phyloP scores from a whole-genome alignment of 2,329 filamentous ascomycete genomes.

The Paradendryphiella salina region DNA sequence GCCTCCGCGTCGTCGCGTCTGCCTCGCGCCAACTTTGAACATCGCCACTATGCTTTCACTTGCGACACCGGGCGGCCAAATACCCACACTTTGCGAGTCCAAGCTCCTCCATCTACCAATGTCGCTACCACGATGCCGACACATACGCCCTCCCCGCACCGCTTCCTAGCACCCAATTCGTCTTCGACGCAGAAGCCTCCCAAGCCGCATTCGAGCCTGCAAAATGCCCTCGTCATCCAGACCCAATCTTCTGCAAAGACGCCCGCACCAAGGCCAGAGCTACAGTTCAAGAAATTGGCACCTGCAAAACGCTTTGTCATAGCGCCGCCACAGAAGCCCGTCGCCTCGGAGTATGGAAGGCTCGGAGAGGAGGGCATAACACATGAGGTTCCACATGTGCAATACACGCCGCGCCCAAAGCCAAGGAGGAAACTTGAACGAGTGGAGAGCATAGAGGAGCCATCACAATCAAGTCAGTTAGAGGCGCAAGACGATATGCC shows the following conservation, averaged over 20 bases:
- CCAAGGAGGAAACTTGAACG: constrained; percentile 26
- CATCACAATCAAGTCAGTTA: constrained; percentile 28
- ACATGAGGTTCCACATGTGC: neutral
- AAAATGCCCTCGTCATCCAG: constrained; percentile 23
- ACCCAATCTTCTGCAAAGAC: constrained; percentile 6
- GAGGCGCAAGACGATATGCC: constrained; percentile 8
- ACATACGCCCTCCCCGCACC: constrained; percentile 41
- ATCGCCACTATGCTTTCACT: constrained; percentile 4
- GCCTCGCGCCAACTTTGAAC: neutral
- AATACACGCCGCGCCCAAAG: constrained; percentile 21
- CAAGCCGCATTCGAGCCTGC: constrained; percentile 32
- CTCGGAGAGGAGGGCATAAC: constrained; percentile 7
- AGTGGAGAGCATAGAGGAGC: constrained; percentile 43
- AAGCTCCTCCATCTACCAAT: neutral
- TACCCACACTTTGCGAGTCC: neutral
- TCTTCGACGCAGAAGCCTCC: constrained; percentile 22
- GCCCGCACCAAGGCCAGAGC: neutral
- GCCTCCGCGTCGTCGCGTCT: constrained; percentile 16
- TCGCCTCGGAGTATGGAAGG: neutral
- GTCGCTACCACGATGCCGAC: constrained; percentile 26
- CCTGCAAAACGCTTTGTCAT: constrained; percentile 43
- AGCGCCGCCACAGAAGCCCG: constrained; percentile 16
- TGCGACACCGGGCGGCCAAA: neutral
- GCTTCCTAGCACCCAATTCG: constrained; percentile 35
- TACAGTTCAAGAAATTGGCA: constrained; percentile 24